Percentiles rank a stretch among this genome's conserved stretches.
Evolutionary conservation across 1,284 basidiomycete species (phyloP).

Genomic region (Moesziomyces globuligerus): DNA sequence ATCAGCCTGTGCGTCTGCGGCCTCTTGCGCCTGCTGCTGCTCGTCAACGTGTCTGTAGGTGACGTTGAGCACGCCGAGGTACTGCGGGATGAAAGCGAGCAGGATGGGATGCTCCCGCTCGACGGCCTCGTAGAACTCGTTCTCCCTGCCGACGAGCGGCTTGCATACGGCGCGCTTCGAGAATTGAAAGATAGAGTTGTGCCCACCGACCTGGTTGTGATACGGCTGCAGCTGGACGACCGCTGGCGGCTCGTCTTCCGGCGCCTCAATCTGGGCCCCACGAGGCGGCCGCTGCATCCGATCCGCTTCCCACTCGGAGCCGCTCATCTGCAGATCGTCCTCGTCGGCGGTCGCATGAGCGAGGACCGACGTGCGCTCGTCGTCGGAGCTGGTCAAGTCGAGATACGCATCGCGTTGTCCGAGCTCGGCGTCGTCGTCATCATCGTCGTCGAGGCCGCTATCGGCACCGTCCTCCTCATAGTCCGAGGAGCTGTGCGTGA

Average conservation of each 20-base stretch:
- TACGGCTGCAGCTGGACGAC: slow-evolving; percentile 91
- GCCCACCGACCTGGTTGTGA: slow-evolving; percentile 96
- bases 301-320: slow-evolving; percentile 39
- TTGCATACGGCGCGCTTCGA: slow-evolving; percentile 98
- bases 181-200: slow-evolving; percentile 97
- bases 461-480: slow-evolving; percentile 43
- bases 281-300: not conserved
- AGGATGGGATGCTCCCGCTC: slow-evolving; percentile 91
- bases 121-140: slow-evolving; percentile 96
- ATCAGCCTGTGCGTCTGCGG: not conserved
- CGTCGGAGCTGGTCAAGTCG: slow-evolving; percentile 29
- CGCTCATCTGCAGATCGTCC: slow-evolving; percentile 47
- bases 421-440: slow-evolving; percentile 10
- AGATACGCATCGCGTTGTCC: slow-evolving; percentile 16
- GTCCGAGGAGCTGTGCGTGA: slow-evolving; percentile 33
- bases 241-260: slow-evolving; percentile 33
- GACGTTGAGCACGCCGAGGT: slow-evolving; percentile 97
- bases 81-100: slow-evolving; percentile 91
- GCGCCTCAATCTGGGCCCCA: not conserved
- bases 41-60: slow-evolving; percentile 74
- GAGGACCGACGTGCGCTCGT: slow-evolving; percentile 11
- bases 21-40: slow-evolving; percentile 8
- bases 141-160: slow-evolving; percentile 95
- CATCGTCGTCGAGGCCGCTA: slow-evolving; percentile 18
- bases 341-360: slow-evolving; percentile 35